Conservation (phyloP, 2,329 filamentous ascomycete species). For the Xylariaceae sp. region DNA sequence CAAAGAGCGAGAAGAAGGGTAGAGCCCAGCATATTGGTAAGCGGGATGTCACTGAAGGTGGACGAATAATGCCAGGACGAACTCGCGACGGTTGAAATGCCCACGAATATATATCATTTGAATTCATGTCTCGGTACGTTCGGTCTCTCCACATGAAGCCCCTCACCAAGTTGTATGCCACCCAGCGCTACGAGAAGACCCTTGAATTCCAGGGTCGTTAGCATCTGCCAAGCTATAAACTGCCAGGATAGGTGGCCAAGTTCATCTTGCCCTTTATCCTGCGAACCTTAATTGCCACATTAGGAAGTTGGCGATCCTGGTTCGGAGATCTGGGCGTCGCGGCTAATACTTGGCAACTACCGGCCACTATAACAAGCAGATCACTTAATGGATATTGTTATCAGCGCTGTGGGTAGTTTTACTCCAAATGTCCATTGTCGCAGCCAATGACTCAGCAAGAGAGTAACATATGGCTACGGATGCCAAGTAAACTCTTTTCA, state of each 20-base stretch:
- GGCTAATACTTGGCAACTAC: constrained; percentile 24
- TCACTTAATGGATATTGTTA: background rate
- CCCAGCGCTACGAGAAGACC: constrained; percentile 1
- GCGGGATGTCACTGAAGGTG: background rate
- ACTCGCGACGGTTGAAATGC: background rate
- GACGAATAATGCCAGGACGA: background rate
- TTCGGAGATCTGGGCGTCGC: constrained; percentile 15
- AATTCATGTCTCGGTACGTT: background rate
- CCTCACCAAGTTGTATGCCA: constrained; percentile 7
- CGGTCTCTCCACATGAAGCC: constrained; percentile 7
- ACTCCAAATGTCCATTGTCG: constrained; percentile 7
- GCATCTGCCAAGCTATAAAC: constrained; percentile 15
- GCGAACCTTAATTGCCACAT: constrained; percentile 1
- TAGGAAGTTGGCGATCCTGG: constrained; percentile 19
- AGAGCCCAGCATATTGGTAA: constrained; percentile 31
- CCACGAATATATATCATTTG: constrained; percentile 9
- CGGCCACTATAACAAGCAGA: background rate
- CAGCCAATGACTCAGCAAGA: no score
- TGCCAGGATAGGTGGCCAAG: constrained; percentile 24
- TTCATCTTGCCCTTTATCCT: constrained; percentile 3
- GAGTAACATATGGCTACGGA: background rate
- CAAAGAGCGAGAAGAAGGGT: constrained; percentile 33
- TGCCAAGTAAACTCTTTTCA: constrained; percentile 13
- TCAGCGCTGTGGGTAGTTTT: background rate
- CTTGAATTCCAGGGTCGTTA: background rate